phyloP scores from a whole-genome alignment of 805 yeast genomes.

The Candida ipomoeae region DNA sequence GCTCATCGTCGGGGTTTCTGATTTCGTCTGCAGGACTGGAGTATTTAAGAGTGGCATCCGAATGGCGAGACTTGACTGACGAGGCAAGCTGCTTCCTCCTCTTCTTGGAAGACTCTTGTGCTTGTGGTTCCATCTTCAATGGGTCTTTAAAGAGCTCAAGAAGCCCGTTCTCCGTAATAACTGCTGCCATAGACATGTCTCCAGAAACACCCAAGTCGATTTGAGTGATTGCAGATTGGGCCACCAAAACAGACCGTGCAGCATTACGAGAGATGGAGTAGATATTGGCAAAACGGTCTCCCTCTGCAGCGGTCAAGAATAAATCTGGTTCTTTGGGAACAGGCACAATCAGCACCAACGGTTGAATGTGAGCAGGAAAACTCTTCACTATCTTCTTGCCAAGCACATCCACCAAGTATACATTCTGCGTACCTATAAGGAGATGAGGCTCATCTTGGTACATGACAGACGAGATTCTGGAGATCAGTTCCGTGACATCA shows the following conservation, averaged over 20 bases:
- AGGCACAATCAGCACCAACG: conserved; percentile 49
- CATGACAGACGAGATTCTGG: conserved; percentile 26
- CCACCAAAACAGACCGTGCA: conserved; percentile 57
- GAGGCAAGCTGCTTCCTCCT: conserved; percentile 42
- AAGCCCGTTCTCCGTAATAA: conserved; percentile 69
- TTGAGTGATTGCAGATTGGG: conserved; percentile 56
- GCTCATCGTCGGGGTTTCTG: conserved; percentile 27
- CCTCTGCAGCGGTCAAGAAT: conserved; percentile 67
- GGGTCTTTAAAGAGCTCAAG: conserved; percentile 71
- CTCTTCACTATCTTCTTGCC: conserved; percentile 41
- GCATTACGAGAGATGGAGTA: conserved; percentile 47
- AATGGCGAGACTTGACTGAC: conserved; percentile 46
- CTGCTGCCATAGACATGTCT: conserved; percentile 39
- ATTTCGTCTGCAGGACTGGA: conserved; percentile 42
- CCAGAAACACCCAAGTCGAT: conserved; percentile 37
- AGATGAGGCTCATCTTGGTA: conserved; percentile 39
- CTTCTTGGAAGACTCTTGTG: conserved; percentile 26
- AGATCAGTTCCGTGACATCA: conserved; percentile 29
- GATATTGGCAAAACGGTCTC: conserved; percentile 78
- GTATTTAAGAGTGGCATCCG: conserved; percentile 44
- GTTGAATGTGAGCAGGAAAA: conserved; percentile 75
- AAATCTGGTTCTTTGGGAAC: conserved; percentile 33
- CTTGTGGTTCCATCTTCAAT: conserved; percentile 25
- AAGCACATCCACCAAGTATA: conserved; percentile 47
- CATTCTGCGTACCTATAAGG: conserved; percentile 63